Evolutionary conservation across 768 basidiomycete genomes (phyloP).

Genomic region (Tricholoma hemisulphureum): DNA sequence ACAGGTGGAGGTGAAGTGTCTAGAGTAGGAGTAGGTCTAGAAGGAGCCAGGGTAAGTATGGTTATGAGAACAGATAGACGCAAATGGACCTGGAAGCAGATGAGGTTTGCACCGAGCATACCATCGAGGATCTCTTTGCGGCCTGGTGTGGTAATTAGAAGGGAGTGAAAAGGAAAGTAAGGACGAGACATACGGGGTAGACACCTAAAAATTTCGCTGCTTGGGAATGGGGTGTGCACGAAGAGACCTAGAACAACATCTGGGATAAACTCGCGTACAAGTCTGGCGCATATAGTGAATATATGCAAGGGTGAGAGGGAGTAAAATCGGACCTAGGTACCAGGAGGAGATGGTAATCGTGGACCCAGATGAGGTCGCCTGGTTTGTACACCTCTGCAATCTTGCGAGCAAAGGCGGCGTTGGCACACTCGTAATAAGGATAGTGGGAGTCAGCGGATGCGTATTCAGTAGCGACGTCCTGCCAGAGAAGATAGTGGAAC

Average conservation of each 20-base stretch:
- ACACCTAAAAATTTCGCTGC: conserved; percentile 93
- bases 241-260: conserved; percentile 84
- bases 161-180: neutral
- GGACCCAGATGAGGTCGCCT: conserved; percentile 93
- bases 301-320: conserved; percentile 3
- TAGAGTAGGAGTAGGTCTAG: conserved; percentile 88
- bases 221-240: conserved; percentile 97
- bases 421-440: conserved; percentile 77
- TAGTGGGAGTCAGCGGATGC: conserved; percentile 84
- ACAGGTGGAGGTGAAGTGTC: conserved; percentile 93
- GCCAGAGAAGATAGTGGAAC: conserved; percentile 98
- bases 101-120: conserved; percentile 94
- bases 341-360: conserved; percentile 95
- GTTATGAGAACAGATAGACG: neutral
- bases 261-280: conserved; percentile 70
- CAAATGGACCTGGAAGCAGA: conserved; percentile 81
- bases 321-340: conserved; percentile 55
- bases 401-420: conserved; percentile 73
- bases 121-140: conserved; percentile 93
- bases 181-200: conserved; percentile 56
- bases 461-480: conserved; percentile 89
- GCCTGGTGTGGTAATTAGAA: neutral
- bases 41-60: neutral
- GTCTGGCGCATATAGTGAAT: conserved; percentile 29
- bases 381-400: conserved; percentile 76